Evolutionary conservation across 192 early-diverging fungal genomes (phyloP), one percentile per base, ranked within the genome.

Genomic region (Coemansia umbellata): DNA sequence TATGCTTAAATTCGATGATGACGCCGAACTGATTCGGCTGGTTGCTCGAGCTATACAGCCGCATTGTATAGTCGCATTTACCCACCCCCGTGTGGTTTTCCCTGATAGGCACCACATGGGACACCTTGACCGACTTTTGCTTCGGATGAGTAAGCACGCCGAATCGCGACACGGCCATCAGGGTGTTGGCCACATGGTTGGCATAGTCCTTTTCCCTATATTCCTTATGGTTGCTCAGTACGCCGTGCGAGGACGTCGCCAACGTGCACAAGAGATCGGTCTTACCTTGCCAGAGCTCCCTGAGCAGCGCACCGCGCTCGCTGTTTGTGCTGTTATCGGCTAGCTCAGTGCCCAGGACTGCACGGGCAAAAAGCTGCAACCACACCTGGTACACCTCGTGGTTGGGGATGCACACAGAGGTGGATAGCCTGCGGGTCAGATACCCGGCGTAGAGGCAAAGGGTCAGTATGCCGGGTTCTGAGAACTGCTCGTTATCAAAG

Each of bases 221-320:
- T 19, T 40, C 40, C 48, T 64, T 60, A 49, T 72, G 69, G 58
- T 65, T 72, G 47, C 61, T 72, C 13, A 72, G 43, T 19, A 65
- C 61, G 0, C 57, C 53, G n/a, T 64, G 69, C 18, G 61, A 59
- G 6, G 55, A 60, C 6, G 37, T 60, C 8, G 57, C 56, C 57
- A 72, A 21, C 1, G 24, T 40, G 33, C 52, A 37, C 18, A 72
- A 22, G 3, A 60, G 37, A 7, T 65, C 49, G 0, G 69, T 57
- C 42, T 48, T 55, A 21, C 62, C 58, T 1, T 36, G 22, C 59
- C 55, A 63, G 10, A 70, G 40, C 32, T 70, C 55, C 6, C 27
- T 36, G 10, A 63, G 56, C 22, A 70, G 33, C 6, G 55, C 37
- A 10, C 60, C 60, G 22, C 55, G 60, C 22, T 45, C 40, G 19